Evolutionary conservation across 179 eudicot species (phyloP).

Genomic region (Amaranthus tricolor): DNA sequence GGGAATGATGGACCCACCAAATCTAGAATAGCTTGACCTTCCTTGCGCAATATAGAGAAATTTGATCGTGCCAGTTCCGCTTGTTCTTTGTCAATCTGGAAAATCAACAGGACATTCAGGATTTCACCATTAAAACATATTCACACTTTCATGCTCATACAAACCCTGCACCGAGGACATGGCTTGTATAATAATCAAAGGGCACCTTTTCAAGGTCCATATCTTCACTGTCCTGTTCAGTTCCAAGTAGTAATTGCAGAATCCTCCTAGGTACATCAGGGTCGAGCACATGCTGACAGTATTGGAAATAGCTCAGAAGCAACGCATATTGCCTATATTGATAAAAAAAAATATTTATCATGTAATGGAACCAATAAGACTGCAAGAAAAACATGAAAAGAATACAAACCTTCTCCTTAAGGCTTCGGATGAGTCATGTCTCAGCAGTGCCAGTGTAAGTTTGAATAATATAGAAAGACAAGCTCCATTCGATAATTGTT

Average conservation of each 20-base stretch:
- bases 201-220: slow-evolving; percentile 79
- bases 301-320: slow-evolving; percentile 90
- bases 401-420: slow-evolving; percentile 81
- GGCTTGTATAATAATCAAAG: not conserved
- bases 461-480: slow-evolving; percentile 81
- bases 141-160: not conserved
- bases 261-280: slow-evolving; percentile 82
- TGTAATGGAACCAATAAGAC: slow-evolving; percentile 5
- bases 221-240: slow-evolving; percentile 73
- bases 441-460: slow-evolving; percentile 71
- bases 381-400: slow-evolving; percentile 5
- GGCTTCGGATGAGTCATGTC: slow-evolving; percentile 89
- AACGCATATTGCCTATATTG: slow-evolving; percentile 82
- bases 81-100: slow-evolving; percentile 87
- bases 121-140: slow-evolving; percentile 1
- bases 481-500: slow-evolving; percentile 85
- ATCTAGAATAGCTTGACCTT: slow-evolving; percentile 80
- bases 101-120: slow-evolving; percentile 11
- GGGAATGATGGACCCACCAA: slow-evolving; percentile 51
- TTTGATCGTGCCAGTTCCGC: slow-evolving; percentile 81
- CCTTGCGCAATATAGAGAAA: slow-evolving; percentile 74
- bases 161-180: slow-evolving; percentile 9
- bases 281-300: slow-evolving; percentile 91
- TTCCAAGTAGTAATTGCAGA: slow-evolving; percentile 65
- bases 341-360: slow-evolving; percentile 18